Percentiles rank a stretch among this genome's conserved stretches.
Conservation (phyloP, 495 filamentous ascomycete genomes). For the Peziza echinospora region DNA sequence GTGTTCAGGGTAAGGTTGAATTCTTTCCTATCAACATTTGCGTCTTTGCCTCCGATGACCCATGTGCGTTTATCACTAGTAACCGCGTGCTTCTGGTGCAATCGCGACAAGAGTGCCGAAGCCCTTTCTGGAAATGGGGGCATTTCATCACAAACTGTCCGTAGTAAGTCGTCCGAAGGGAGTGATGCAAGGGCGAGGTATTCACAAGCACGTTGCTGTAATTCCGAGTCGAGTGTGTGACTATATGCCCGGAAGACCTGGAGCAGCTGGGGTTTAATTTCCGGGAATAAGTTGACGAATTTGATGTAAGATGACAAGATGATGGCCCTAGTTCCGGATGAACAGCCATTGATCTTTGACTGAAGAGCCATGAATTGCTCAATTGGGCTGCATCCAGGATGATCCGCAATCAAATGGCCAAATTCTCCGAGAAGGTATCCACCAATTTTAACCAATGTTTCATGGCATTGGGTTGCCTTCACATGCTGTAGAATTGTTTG, state of each 20-base stretch:
- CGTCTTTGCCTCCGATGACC: constrained; percentile 86
- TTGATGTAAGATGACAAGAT: constrained; percentile 90
- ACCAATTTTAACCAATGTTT: constrained; percentile 92
- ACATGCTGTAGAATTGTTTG: constrained; percentile 76
- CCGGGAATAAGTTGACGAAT: constrained; percentile 94
- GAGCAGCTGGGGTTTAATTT: constrained; percentile 89
- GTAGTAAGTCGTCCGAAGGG: constrained; percentile 73
- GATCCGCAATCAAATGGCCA: constrained; percentile 94
- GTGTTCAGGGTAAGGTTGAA: constrained; percentile 61
- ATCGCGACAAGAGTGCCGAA: constrained; percentile 71
- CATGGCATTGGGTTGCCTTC: constrained; percentile 81
- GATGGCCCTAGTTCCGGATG: constrained; percentile 75
- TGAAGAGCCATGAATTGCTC: constrained; percentile 92
- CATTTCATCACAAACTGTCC: constrained; percentile 97
- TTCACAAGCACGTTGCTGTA: constrained; percentile 93
- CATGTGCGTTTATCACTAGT: constrained; percentile 88
- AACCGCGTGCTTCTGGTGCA: constrained; percentile 80
- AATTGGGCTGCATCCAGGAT: constrained; percentile 77
- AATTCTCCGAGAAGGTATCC: constrained; percentile 92
- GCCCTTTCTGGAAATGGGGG: constrained; percentile 91
- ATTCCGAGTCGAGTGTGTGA: constrained; percentile 80
- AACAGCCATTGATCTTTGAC: constrained; percentile 70
- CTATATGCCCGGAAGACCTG: constrained; percentile 82
- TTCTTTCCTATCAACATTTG: constrained; percentile 61
- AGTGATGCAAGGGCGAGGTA: constrained; percentile 73